A percentile compares a stretch with the other conserved stretches of the same genome.
phyloP scores from a whole-genome alignment of 1,139 yeast species.

The Tardiomyces depauwii region DNA sequence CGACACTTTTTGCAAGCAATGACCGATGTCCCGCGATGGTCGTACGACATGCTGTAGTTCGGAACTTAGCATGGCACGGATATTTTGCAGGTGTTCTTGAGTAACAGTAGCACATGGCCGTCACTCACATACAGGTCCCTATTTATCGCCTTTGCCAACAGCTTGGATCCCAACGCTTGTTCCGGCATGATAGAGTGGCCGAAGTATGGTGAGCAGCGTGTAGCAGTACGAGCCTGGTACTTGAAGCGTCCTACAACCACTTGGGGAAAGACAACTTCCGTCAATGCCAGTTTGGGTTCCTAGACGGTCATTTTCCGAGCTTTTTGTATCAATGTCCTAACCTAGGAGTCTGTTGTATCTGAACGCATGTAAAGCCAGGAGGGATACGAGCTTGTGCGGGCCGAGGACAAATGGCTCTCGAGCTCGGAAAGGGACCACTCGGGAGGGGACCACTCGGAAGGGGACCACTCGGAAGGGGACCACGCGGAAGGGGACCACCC shows the following conservation, averaged over 20 bases:
- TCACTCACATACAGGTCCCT: conserved; percentile 8
- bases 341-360: no score
- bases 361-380: no score
- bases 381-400: no score
- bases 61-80: conserved; percentile 13
- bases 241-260: not conserved
- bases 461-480: no score
- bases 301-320: no score
- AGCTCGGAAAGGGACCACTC: no score
- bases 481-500: no score
- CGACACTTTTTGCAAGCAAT: conserved; percentile 6
- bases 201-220: conserved; percentile 34
- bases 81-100: conserved; percentile 4
- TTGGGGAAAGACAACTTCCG: not conserved
- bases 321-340: no score
- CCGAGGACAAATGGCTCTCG: no score
- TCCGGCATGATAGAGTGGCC: conserved; percentile 6
- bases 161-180: conserved; percentile 9
- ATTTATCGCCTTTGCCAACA: conserved; percentile 12
- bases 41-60: conserved; percentile 8
- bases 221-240: not conserved
- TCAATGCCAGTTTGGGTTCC: not conserved
- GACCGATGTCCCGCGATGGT: conserved; percentile 4
- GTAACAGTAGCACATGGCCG: conserved; percentile 4
- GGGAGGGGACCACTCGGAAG: no score